Base-by-base conservation (phyloP, 2,329 filamentous ascomycete genomes). In the Claviceps paspali region DNA sequence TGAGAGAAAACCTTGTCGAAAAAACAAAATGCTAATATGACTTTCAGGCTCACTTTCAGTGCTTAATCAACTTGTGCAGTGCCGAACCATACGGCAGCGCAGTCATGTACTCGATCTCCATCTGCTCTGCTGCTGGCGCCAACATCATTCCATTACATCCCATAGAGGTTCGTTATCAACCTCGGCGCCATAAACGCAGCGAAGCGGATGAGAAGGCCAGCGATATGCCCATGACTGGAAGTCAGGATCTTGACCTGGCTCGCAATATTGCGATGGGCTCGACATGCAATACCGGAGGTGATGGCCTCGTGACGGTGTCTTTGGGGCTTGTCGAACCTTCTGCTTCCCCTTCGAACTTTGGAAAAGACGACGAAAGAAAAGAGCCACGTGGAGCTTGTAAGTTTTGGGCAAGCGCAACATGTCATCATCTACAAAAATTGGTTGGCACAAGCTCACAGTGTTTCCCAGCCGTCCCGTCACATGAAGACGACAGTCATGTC, bases 281-380 rank as follows among this genome's bases (percentile, higher is more conserved):
- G 10, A 46, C 49, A 5, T 58, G 52, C 34, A 47, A 48, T 22
- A 46, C 53, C 36, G 55, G 55, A 2, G 38, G 48, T n/a, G 49
- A 57, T 33, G 56, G 53, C 12, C 43, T 55, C 17, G 42, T 59
- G 3, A 57, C 52, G 6, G 32, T 55, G 9, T 52, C 52, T 26
- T 28, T 52, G 3, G 37, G 21, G 12, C 14, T n/a, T 5, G 45
- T 46, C 6, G 40, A 42, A 9, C 31, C 45, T 8, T 36, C 37
- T 2, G 28, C 47, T 28, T 39, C 43, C 33, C 34, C 48, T 5
- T 44, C 32, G 14, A 22, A 29, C 11, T 22, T 26, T 19, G 22
- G 19, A 12, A 24, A 37, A 14, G 26, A 38, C 11, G 30, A 18
- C 5, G 27, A 10, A 14, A 26, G 4, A 10, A 17, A n/a, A n/a